These are phyloP conservation scores for Lachancea sp. DNA, from an alignment of 805 yeast species.

Conservation along the genomic window DNA sequence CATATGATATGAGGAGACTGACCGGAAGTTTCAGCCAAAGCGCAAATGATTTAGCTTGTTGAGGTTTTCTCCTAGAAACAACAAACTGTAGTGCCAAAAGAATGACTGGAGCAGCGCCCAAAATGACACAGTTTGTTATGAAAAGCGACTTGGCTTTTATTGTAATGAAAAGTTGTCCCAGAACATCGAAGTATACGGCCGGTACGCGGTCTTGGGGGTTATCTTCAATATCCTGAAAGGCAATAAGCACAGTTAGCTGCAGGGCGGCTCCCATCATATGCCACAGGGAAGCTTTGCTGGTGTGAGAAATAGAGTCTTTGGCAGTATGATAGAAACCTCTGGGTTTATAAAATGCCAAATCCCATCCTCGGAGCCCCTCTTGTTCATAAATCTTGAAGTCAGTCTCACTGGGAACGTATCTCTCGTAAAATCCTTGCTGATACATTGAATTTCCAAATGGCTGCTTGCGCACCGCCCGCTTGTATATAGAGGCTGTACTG, in stretches of 20 bases:
- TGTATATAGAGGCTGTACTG: constrained; percentile 56
- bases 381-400: constrained; percentile 69
- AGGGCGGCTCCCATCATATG: constrained; percentile 74
- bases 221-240: constrained; percentile 28
- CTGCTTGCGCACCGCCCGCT: constrained; percentile 43
- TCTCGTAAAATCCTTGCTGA: constrained; percentile 77
- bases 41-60: constrained; percentile 39
- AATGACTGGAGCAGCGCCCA: constrained; percentile 51
- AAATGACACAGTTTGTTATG: constrained; percentile 44
- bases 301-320: constrained; percentile 59
- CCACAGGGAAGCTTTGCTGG: constrained; percentile 66
- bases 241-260: constrained; percentile 48
- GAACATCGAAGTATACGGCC: constrained; percentile 61
- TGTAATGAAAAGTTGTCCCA: constrained; percentile 51
- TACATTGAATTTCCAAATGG: constrained; percentile 78
- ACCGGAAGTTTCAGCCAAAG: constrained; percentile 54
- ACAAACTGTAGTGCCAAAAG: constrained; percentile 44
- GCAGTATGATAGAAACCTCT: constrained; percentile 77
- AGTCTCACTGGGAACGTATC: constrained; percentile 71
- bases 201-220: constrained; percentile 30
- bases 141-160: constrained; percentile 46
- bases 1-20: constrained; percentile 42
- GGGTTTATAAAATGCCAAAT: constrained; percentile 83
- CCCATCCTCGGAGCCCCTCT: constrained; percentile 75
- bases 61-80: constrained; percentile 40